Conservation (phyloP, 805 yeast genomes). For the Sugiyamaella marilandica region DNA sequence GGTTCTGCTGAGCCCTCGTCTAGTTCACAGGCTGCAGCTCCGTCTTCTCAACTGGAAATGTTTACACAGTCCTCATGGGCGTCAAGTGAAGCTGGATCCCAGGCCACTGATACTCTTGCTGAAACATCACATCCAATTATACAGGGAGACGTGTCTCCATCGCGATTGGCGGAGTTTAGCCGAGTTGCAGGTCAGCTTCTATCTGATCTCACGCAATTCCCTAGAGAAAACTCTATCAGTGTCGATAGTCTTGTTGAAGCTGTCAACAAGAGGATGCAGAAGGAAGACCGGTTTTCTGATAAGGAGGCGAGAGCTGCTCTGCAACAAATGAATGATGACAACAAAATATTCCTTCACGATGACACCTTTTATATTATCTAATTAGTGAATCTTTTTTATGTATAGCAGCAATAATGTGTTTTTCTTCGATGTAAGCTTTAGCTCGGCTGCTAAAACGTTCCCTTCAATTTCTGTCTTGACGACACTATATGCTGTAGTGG, state of each 20-base stretch:
- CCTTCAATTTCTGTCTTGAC: neutral
- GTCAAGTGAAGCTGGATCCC: constrained; percentile 4
- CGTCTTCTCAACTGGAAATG: constrained; percentile 2
- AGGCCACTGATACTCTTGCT: constrained; percentile 12
- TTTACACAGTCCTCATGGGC: constrained; percentile 22
- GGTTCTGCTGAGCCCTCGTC: constrained; percentile 2
- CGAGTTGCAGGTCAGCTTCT: constrained; percentile 45
- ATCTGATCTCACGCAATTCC: constrained; percentile 39
- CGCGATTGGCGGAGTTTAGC: constrained; percentile 45
- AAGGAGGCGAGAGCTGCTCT: constrained; percentile 38
- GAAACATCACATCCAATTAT: constrained; percentile 18
- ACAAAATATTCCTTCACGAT: constrained; percentile 31
- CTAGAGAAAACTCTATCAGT: constrained; percentile 41
- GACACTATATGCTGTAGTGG: too few species aligned
- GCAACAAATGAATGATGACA: constrained; percentile 31
- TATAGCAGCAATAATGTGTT: neutral
- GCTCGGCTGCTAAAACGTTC: neutral
- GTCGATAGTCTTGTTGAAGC: constrained; percentile 35
- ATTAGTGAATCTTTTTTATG: neutral
- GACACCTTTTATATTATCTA: constrained; percentile 10
- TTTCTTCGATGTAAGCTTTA: neutral
- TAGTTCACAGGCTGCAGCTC: neutral
- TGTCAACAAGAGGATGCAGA: constrained; percentile 41
- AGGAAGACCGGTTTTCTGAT: constrained; percentile 36
- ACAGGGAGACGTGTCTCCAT: constrained; percentile 43